These are phyloP conservation scores for Penicillium capsulatum DNA, from an alignment of 2,329 filamentous ascomycete species.

Conservation along the genomic window DNA sequence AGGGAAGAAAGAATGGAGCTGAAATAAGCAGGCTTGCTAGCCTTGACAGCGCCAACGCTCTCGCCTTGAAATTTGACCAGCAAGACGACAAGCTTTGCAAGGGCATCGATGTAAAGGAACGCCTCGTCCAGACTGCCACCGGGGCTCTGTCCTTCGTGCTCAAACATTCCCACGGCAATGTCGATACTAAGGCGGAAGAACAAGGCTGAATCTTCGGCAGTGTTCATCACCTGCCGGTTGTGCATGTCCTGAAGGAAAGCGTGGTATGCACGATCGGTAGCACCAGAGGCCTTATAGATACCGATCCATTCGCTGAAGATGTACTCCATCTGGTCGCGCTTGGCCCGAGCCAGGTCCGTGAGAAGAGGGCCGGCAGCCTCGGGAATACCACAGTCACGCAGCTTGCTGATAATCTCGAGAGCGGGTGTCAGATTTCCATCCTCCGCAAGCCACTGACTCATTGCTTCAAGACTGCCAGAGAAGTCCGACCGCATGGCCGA, in stretches of 20 bases:
- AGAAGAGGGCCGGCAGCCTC: slow-evolving; percentile 53
- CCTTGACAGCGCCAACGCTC: slow-evolving; percentile 54
- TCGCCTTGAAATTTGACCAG: slow-evolving; percentile 70
- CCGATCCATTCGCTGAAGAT: slow-evolving; percentile 94
- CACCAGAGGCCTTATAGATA: slow-evolving; percentile 71
- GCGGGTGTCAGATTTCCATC: slow-evolving; percentile 63
- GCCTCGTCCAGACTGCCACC: slow-evolving; percentile 58
- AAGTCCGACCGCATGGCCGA: slow-evolving; percentile 81
- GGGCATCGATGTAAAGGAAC: slow-evolving; percentile 67
- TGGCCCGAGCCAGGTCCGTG: slow-evolving; percentile 56
- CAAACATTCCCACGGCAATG: slow-evolving; percentile 70
- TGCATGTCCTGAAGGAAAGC: slow-evolving; percentile 85
- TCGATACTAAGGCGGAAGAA: slow-evolving; percentile 83
- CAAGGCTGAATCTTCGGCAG: slow-evolving; percentile 68
- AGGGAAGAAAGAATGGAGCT: slow-evolving; percentile 74
- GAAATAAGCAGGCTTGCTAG: slow-evolving; percentile 66
- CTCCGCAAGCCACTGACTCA: slow-evolving; percentile 75
- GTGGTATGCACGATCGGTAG: slow-evolving; percentile 65
- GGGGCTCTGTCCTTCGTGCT: slow-evolving; percentile 61
- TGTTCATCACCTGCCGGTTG: slow-evolving; percentile 65
- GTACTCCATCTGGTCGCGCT: slow-evolving; percentile 84
- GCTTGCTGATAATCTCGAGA: slow-evolving; percentile 65
- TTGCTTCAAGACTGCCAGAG: slow-evolving; percentile 71
- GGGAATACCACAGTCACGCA: slow-evolving; percentile 53
- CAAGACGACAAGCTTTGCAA: slow-evolving; percentile 73